Conservation (phyloP, 192 early-diverging fungal genomes). For the Mortierella hygrophila region DNA sequence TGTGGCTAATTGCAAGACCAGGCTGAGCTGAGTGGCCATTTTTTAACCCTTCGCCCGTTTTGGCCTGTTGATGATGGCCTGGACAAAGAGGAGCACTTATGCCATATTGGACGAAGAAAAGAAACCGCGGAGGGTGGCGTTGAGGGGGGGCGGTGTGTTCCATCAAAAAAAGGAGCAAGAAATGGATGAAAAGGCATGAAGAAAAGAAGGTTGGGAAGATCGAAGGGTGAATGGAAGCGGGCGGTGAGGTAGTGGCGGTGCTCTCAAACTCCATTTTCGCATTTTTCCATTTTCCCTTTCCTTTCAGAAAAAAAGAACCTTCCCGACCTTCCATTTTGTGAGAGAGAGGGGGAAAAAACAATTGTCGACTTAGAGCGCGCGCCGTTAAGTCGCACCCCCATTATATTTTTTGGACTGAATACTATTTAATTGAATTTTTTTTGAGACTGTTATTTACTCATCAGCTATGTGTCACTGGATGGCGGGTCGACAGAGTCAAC, state of each 20-base stretch:
- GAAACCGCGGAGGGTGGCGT: neutral
- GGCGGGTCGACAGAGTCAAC: no score
- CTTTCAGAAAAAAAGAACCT: neutral
- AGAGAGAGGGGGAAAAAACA: no score
- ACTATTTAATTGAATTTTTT: no score
- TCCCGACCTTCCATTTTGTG: neutral
- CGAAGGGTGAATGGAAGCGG: neutral
- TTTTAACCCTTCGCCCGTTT: neutral
- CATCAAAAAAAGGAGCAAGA: neutral
- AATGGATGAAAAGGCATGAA: neutral
- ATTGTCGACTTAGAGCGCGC: neutral
- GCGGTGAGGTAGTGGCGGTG: neutral
- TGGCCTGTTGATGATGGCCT: neutral
- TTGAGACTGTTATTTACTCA: no score
- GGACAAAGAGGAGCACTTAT: neutral
- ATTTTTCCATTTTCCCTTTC: neutral
- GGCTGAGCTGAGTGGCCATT: neutral
- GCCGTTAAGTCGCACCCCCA: no score
- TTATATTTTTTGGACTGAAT: no score
- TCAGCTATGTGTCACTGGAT: no score
- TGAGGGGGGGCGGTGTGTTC: neutral
- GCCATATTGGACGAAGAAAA: neutral
- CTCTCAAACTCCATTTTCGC: neutral
- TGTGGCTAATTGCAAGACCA: neutral
- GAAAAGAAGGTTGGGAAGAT: conserved; percentile 7